Base-by-base conservation (phyloP, 169 alveolate genomes). In the Babesia caballi region DNA sequence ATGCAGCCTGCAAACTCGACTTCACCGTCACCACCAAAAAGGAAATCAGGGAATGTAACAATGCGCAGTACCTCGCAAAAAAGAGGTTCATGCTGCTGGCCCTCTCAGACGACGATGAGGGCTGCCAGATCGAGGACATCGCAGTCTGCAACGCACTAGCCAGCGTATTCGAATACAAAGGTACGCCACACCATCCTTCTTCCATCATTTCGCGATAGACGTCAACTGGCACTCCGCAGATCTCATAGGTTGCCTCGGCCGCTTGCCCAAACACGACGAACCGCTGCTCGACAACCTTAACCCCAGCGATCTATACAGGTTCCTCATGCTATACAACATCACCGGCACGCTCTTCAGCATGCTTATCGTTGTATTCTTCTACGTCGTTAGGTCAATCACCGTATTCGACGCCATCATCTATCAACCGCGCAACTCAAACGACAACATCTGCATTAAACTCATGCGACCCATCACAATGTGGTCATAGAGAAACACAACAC, bases 331-430 rank as follows among this genome's bases (percentile, higher is more conserved):
- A 12, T 67, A 4, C 46, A 63, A 67, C 77, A 78, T 69, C 19
- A 40, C 68, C 6, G 73, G 87, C 40, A 42, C 69, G 14, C 30
- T 68, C 32, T 27, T 58, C 36, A 56, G 51, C 32, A 46, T 44
- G 12, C 52, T 78, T 0, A 69, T 78, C 32, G 54, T 78, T 27
- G 28, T 57, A n/a, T 47, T 69, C 41, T 78, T 78, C 72, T 68
- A 58, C 41, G 56, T 78, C 49, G 66, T 78, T 0, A 70, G 59
- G 28, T 56, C 28, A 23, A 57, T 78, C 35, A 78, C 87, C 5
- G 74, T 33, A 35, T 78, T 69, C 67, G 87, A 78, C 70, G 87
- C 87, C 57, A 70, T 78, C 72, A 61, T 78, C 32, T 78, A 78
- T 35, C 87, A 78, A 25, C 83, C 87, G 36, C n/a, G 49, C 33